Evolutionary conservation across 768 basidiomycete genomes (phyloP), one percentile per base, ranked within the genome.

Genomic region (Tylopilus felleus): DNA sequence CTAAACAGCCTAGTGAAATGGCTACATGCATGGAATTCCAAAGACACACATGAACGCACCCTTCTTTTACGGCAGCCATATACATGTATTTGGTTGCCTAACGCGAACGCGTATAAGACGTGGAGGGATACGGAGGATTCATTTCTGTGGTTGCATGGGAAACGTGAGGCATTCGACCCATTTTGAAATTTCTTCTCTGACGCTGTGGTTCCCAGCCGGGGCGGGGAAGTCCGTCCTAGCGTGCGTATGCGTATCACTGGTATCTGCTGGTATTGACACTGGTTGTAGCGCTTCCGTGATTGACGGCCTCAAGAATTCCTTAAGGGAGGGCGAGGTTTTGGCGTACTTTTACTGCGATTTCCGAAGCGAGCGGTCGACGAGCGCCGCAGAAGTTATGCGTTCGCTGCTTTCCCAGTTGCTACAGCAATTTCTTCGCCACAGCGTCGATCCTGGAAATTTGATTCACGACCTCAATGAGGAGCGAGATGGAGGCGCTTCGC

Each of bases 331-430:
- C 10, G 51, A 59, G 8, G 6, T 47, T 1, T 21, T 65, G 12
- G 27, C 17, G 4, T 59, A 47, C n/a, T 62, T 65, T 16, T 65
- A 67, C 6, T 65, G 62, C 3, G 52, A 65, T 42, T 67, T 65
- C 10, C 59, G 55, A 21, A 48, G 3, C 33, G 33, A 33, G 33
- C 33, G 33, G 16, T 33, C 33, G 33, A 33, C 33, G 14, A 33
- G 33, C 21, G 39, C 51, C 2, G 16, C 39, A 8, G 55, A 60
- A 29, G 45, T 61, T 17, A 46, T 65, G 45, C 60, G 56, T 1
- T 61, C 65, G 8, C 10, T 66, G 0, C 47, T 61, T n/a, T 53
- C 45, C 6, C 65, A 65, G 29, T 17, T 61, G 1, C 21, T 67
- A 4, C 53, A 40, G 8, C 35, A 49, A 21, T 33, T 49, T 1